Conservation (phyloP, 2,329 filamentous ascomycete genomes). For the Zasmidium angulare region DNA sequence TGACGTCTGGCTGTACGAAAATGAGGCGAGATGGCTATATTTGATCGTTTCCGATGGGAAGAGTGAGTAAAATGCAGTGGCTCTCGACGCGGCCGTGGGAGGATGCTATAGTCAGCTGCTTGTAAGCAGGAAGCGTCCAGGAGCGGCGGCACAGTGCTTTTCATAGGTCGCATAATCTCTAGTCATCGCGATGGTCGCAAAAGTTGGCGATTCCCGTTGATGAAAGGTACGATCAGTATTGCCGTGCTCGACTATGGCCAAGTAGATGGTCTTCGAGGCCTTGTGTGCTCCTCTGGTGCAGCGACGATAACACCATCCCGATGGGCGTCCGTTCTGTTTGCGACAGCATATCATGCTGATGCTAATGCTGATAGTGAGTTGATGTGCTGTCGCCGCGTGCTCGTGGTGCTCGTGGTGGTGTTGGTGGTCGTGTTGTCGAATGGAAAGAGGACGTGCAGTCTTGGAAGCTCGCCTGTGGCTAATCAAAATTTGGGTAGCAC, state of each 20-base stretch:
- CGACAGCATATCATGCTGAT: not conserved
- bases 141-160: too few species aligned
- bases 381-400: not conserved
- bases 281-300: too few species aligned
- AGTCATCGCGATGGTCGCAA: too few species aligned
- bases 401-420: not conserved
- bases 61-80: not conserved
- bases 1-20: not conserved
- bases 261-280: too few species aligned
- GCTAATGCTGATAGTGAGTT: too few species aligned
- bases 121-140: not conserved
- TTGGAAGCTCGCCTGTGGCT: not conserved
- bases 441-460: not conserved
- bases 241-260: too few species aligned
- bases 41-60: not conserved
- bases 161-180: too few species aligned
- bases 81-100: not conserved
- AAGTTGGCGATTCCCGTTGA: too few species aligned
- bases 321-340: too few species aligned
- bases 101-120: not conserved
- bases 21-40: not conserved
- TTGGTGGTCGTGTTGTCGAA: not conserved
- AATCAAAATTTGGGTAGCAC: not conserved
- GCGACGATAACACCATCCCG: too few species aligned
- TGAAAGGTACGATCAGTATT: too few species aligned